Evolutionary conservation across 306 rosid genomes (phyloP), one percentile per base, ranked within the genome.

Genomic region (Casuarina glauca): DNA sequence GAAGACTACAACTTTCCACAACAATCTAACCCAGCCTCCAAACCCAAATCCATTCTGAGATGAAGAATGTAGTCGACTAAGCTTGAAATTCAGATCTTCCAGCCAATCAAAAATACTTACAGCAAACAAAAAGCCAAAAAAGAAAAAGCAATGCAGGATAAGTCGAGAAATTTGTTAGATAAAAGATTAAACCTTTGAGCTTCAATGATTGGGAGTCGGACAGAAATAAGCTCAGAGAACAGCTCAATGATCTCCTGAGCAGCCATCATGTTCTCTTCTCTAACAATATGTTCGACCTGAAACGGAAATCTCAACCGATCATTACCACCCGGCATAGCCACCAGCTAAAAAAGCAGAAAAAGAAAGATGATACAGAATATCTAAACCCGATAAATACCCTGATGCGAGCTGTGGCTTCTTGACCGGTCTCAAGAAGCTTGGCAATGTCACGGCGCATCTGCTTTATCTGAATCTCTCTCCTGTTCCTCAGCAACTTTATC

Each of bases 241-340:
- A 95, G 89, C 85, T 91, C 98, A 68, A 95, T 74, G 81, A 95
- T 87, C 88, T 95, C 98, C 75, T 95, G 98, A 72, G 98, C 97
- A 45, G 97, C 98, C 91, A 95, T 92, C 97, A 92, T 95, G 69
- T 92, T 95, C 91, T 95, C 97, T 82, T 95, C 98, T 81, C 97
- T 88, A 74, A 92, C 86, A 74, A 95, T 91, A 88, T 95, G 98
- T 76, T 95, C 97, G 12, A 95, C 96, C 98, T 94, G 89, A 77
- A 83, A 63, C 17, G n/a, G 26, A 72, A 39, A 51, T 43, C 38
- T 16, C 53, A 78, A 64, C 39, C 70, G 52, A 72, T n/a, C 71
- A 8, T 42, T 38, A 64, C 70, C 62, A 60, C 35, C 61, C 45
- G 62, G 9, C 52, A 73, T 16, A 35, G 12, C 17, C 69, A 80